phyloP scores from a whole-genome alignment of 2,329 filamentous ascomycete species.

The Parascedosporium putredinis region DNA sequence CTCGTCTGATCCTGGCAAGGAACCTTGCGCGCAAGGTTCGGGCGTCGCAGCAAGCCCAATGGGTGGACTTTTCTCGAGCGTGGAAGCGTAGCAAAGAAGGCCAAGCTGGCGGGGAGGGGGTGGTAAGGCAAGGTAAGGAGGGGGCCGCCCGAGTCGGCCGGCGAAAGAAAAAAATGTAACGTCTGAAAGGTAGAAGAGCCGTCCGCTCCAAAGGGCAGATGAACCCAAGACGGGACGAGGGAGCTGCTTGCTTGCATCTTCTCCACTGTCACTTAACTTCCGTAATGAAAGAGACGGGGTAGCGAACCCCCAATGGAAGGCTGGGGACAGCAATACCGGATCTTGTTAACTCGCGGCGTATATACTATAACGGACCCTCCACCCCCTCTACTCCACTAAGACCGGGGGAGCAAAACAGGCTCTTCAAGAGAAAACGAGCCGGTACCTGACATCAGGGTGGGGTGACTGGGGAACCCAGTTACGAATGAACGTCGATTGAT shows the following conservation, averaged over 20 bases:
- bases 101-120: too few species aligned
- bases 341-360: slow-evolving; percentile 1
- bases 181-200: not conserved
- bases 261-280: not conserved
- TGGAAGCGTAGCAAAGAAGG: too few species aligned
- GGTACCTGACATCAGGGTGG: not conserved
- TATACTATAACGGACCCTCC: not conserved
- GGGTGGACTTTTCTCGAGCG: not conserved
- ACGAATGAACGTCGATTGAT: too few species aligned
- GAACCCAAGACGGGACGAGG: not conserved
- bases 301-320: not conserved
- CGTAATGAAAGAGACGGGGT: not conserved
- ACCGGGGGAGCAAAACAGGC: not conserved
- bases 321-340: not conserved
- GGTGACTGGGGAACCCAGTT: not conserved
- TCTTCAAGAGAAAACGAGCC: not conserved
- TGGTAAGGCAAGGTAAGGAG: not conserved
- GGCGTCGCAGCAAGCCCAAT: too few species aligned
- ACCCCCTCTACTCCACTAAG: not conserved
- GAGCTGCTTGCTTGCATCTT: not conserved
- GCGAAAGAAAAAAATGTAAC: not conserved
- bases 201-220: not conserved
- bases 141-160: too few species aligned
- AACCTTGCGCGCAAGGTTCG: not conserved
- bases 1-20: not conserved